phyloP scores from a whole-genome alignment of 2,329 filamentous ascomycete genomes.

The Aureobasidium vineae region DNA sequence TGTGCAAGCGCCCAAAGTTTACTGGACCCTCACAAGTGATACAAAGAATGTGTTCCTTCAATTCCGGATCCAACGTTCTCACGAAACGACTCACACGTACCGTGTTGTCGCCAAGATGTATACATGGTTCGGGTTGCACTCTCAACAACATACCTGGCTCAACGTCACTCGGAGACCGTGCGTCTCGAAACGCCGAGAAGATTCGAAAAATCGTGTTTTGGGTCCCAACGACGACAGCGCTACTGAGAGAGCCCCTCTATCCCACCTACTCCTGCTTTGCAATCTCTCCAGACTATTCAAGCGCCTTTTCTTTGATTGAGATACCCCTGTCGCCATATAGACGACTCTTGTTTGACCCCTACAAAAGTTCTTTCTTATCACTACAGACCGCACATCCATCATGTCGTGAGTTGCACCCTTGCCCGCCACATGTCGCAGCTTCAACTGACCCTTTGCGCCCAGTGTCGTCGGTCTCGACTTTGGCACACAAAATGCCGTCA shows the following conservation, averaged over 20 bases:
- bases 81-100: background rate
- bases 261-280: constrained; percentile 12
- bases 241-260: constrained; percentile 19
- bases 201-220: constrained; percentile 17
- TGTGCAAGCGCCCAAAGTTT: background rate
- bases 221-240: constrained; percentile 22
- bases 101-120: background rate
- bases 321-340: constrained; percentile 20
- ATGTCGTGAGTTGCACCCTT: constrained; percentile 6
- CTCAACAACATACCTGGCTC: no score
- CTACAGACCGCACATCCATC: constrained; percentile 14
- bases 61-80: background rate
- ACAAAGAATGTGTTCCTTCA: background rate
- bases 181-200: constrained; percentile 16
- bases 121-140: background rate
- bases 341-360: constrained; percentile 14
- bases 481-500: constrained; percentile 93
- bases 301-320: constrained; percentile 26
- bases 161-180: constrained; percentile 10
- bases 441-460: constrained; percentile 25
- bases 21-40: background rate
- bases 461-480: constrained; percentile 75
- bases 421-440: constrained; percentile 26
- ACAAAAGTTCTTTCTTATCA: constrained; percentile 21
- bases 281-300: constrained; percentile 21